These are phyloP conservation scores for Pseudozyma flocculosa DNA, from an alignment of 1,284 basidiomycete genomes.

Conservation along the genomic window DNA sequence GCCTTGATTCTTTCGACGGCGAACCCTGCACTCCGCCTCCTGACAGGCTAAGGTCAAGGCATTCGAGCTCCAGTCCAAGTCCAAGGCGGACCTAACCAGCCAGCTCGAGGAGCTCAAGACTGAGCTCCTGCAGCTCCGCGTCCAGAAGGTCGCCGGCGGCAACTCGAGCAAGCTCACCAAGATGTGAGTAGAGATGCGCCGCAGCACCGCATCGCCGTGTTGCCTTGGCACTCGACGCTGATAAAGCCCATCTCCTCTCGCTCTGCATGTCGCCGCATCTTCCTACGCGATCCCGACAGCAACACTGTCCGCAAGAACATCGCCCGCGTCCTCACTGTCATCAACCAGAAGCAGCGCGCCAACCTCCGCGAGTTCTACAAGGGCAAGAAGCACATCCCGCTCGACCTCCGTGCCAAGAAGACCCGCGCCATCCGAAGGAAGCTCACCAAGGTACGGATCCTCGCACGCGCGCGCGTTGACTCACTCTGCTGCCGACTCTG, in stretches of 20 bases:
- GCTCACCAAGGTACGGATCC: slow-evolving; percentile 74
- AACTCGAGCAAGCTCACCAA: slow-evolving; percentile 94
- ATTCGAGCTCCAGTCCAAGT: slow-evolving; percentile 98
- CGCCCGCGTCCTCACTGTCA: slow-evolving; percentile 96
- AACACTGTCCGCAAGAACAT: slow-evolving; percentile 97
- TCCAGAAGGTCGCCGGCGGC: slow-evolving; percentile 97
- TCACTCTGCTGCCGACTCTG: no score
- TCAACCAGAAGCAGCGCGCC: slow-evolving; percentile 96
- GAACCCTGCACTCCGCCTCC: no score
- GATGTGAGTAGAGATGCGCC: slow-evolving; percentile 76
- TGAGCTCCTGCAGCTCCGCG: slow-evolving; percentile 85
- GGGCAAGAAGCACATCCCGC: slow-evolving; percentile 92
- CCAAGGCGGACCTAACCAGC: slow-evolving; percentile 94
- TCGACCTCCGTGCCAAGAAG: slow-evolving; percentile 97
- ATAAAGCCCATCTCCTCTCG: no score
- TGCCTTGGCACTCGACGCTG: no score
- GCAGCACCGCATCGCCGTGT: no score
- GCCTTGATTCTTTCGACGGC: no score
- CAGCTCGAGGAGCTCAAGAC: slow-evolving; percentile 93
- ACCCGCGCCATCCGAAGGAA: slow-evolving; percentile 97
- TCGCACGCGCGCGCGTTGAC: no score
- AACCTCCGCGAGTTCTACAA: slow-evolving; percentile 98
- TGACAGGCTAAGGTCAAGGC: slow-evolving; percentile 75
- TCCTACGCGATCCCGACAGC: no score
- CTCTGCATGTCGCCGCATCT: no score